Conservation (phyloP, 768 basidiomycete species). For the Suillus hirtellus region DNA sequence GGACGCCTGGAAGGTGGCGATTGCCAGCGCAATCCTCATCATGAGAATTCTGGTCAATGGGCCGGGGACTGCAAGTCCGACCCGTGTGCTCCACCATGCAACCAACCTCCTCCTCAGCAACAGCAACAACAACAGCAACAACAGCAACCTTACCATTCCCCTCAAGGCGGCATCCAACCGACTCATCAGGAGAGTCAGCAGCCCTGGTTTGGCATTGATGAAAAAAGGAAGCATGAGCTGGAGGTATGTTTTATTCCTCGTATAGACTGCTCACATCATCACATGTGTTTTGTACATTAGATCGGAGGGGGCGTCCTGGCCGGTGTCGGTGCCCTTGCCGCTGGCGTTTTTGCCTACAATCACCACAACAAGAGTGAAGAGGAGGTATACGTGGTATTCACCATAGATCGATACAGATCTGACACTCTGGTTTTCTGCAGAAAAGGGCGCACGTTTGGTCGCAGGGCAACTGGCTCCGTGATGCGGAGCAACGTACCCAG, state of each 20-base stretch:
- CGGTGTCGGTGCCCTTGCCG: conserved; percentile 53
- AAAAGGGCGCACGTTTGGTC: conserved; percentile 53
- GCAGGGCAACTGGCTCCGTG: conserved; percentile 52
- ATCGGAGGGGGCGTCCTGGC: conserved; percentile 63
- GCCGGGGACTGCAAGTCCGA: conserved; percentile 18
- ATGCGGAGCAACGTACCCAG: conserved; percentile 55
- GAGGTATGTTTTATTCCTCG: conserved; percentile 40
- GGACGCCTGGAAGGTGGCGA: conserved; percentile 45
- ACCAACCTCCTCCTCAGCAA: conserved; percentile 18
- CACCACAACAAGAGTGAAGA: conserved; percentile 57
- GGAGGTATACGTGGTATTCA: conserved; percentile 42
- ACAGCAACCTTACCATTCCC: conserved; percentile 28
- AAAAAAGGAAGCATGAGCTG: conserved; percentile 57
- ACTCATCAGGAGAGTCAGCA: conserved; percentile 50
- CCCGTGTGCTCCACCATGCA: conserved; percentile 4
- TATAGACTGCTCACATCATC: not conserved
- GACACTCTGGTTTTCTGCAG: conserved; percentile 30
- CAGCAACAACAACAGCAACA: conserved; percentile 28
- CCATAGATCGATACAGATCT: not conserved
- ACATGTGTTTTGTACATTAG: conserved; percentile 35
- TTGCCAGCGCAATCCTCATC: conserved; percentile 21
- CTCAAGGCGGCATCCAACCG: conserved; percentile 23
- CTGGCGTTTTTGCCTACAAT: conserved; percentile 52
- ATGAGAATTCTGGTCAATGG: conserved; percentile 20
- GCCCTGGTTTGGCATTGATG: conserved; percentile 57